phyloP scores from a whole-genome alignment of 2,329 filamentous ascomycete species.

The Macrophomina pseudophaseolina region DNA sequence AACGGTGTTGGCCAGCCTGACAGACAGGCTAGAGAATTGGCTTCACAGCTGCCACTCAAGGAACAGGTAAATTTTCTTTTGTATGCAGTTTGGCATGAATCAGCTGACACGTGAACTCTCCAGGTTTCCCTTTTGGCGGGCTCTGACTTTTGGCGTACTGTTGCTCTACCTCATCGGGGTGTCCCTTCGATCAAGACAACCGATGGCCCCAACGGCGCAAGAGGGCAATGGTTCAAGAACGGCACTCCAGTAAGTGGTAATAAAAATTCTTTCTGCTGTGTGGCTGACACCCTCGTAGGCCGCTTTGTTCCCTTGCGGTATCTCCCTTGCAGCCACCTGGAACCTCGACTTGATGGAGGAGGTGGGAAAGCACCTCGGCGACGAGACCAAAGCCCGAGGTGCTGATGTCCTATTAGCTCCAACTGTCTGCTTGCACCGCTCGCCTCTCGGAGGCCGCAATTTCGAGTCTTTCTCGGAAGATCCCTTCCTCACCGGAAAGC shows the following conservation, averaged over 20 bases:
- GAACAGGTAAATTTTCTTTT: slow-evolving; percentile 40
- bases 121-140: slow-evolving; percentile 52
- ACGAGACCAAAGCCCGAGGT: slow-evolving; percentile 74
- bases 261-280: slow-evolving; percentile 27
- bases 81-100: no score
- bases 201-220: slow-evolving; percentile 73
- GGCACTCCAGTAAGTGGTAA: slow-evolving; percentile 37
- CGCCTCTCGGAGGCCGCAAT: slow-evolving; percentile 81
- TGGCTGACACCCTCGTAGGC: slow-evolving; percentile 48
- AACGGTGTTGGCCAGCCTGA: slow-evolving; percentile 40
- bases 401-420: slow-evolving; percentile 76
- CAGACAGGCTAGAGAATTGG: slow-evolving; percentile 42
- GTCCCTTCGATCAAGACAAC: slow-evolving; percentile 69
- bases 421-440: slow-evolving; percentile 81
- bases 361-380: slow-evolving; percentile 72
- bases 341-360: slow-evolving; percentile 72
- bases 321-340: slow-evolving; percentile 80
- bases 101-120: not conserved
- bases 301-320: slow-evolving; percentile 78
- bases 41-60: slow-evolving; percentile 43
- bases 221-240: slow-evolving; percentile 70
- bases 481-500: slow-evolving; percentile 74
- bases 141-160: slow-evolving; percentile 73
- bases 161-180: slow-evolving; percentile 62
- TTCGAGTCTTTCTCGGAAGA: slow-evolving; percentile 90